Conservation (phyloP, 2,329 filamentous ascomycete species). For the Aspergillus flavus region DNA sequence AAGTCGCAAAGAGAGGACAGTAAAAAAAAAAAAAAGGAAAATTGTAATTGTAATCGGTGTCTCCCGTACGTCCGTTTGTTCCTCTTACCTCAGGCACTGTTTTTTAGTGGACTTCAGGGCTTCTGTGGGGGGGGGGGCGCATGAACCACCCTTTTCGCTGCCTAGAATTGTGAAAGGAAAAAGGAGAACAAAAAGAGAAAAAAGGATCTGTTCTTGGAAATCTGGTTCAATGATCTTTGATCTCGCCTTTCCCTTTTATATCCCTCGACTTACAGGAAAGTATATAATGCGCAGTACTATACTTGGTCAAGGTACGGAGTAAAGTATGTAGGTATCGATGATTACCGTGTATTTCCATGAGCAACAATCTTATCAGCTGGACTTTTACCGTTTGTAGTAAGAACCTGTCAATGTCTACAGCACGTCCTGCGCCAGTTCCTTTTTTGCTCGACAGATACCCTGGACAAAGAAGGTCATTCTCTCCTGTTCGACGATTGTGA, state of each 20-base stretch:
- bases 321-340: background rate
- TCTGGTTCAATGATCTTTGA: conserved; percentile 2
- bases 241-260: background rate
- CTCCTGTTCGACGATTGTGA: background rate
- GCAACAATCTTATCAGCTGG: background rate
- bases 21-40: conserved; percentile 14
- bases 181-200: background rate
- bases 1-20: conserved; percentile 8
- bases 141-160: conserved; percentile 20
- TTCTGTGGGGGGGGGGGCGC: conserved; percentile 26
- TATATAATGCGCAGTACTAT: conserved; percentile 3
- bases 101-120: conserved; percentile 27
- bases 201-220: background rate
- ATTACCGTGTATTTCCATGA: background rate
- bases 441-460: background rate
- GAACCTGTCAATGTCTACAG: background rate
- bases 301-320: background rate
- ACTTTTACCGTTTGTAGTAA: background rate
- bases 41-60: conserved; percentile 10
- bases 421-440: background rate
- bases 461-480: background rate
- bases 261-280: background rate
- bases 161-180: background rate
- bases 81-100: conserved; percentile 1
- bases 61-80: conserved; percentile 26